Evolutionary conservation across 192 early-diverging fungal species (phyloP).

Genomic region (Chytriomyces sp.): DNA sequence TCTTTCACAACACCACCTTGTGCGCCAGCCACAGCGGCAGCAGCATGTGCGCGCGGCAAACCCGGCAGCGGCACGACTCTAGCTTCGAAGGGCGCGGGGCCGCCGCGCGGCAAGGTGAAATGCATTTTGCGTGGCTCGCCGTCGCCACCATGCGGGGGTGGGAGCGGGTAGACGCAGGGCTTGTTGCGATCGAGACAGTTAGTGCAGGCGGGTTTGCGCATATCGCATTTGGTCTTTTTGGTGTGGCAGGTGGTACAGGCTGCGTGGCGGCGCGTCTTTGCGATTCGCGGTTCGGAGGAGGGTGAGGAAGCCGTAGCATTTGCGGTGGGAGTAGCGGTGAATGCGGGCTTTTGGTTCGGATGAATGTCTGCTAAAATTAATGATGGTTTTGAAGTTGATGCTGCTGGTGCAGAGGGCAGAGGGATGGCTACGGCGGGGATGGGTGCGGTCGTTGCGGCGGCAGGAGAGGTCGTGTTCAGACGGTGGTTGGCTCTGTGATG

Average conservation of each 20-base stretch:
- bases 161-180: not conserved
- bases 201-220: not conserved
- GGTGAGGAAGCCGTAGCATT: not conserved
- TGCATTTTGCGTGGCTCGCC: not conserved
- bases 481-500: no score
- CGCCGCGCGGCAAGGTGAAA: not conserved
- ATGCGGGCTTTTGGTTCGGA: no score
- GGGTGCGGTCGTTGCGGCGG: not conserved
- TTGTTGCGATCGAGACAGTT: not conserved
- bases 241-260: slow-evolving; percentile 8
- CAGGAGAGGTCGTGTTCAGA: no score
- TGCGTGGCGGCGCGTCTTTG: not conserved
- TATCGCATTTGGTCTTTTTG: slow-evolving; percentile 15
- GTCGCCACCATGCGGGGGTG: not conserved
- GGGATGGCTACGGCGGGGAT: not conserved
- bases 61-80: not conserved
- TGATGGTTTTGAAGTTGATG: no score
- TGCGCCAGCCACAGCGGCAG: not conserved
- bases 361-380: no score
- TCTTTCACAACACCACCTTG: not conserved
- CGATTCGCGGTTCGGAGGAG: not conserved
- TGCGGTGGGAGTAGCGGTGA: no score
- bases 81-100: not conserved
- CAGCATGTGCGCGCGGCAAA: not conserved
- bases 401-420: not conserved